Evolutionary conservation across 2,329 filamentous ascomycete species (phyloP).

Genomic region (Ophiostoma himal-ulmi): DNA sequence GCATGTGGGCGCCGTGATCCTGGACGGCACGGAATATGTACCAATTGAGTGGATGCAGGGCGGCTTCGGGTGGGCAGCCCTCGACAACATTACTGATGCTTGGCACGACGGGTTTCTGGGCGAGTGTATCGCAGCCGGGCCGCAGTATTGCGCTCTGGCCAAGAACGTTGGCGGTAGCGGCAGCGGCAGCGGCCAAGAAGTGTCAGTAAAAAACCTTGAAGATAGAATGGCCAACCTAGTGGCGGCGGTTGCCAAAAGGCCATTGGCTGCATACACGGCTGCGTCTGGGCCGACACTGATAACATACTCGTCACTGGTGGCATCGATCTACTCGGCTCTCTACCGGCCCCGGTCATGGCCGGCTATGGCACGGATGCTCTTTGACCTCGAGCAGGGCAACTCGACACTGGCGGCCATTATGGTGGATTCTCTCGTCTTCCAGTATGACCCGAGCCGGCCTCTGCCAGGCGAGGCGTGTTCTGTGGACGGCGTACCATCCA

Average conservation of each 20-base stretch:
- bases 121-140: constrained; percentile 45
- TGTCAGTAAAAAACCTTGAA: background rate
- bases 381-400: constrained; percentile 32
- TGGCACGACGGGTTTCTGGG: constrained; percentile 48
- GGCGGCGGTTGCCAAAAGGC: background rate
- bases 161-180: background rate
- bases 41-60: constrained; percentile 42
- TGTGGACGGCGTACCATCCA: background rate
- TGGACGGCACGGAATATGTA: constrained; percentile 46
- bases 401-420: background rate
- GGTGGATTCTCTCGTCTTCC: background rate
- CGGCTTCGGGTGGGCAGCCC: constrained; percentile 43
- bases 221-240: background rate
- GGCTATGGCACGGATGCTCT: constrained; percentile 38
- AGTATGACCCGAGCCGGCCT: background rate
- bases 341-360: constrained; percentile 43
- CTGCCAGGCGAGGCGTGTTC: background rate
- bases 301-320: constrained; percentile 42
- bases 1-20: constrained; percentile 43
- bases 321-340: constrained; percentile 38
- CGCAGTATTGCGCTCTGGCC: constrained; percentile 27
- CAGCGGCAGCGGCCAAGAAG: background rate
- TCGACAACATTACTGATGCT: constrained; percentile 46
- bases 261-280: background rate
- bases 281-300: constrained; percentile 33